Base-by-base conservation (phyloP, 2,329 filamentous ascomycete genomes). In the Phyllosticta citribraziliensis region DNA sequence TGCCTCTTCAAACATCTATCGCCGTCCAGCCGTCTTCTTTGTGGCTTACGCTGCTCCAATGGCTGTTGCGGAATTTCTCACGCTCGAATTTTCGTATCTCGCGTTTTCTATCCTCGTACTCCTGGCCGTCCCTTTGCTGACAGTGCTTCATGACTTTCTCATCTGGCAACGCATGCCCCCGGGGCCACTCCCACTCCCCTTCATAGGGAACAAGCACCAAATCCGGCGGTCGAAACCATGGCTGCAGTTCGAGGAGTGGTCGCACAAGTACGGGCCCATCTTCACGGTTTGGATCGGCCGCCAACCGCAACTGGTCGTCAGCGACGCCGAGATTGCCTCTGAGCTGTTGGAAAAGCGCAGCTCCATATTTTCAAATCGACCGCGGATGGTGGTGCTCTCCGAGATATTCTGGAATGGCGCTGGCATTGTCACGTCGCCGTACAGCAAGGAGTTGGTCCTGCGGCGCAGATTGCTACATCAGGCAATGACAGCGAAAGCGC, bases 231-330 rank as follows among this genome's bases (percentile, higher is more conserved):
- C 69, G n/a, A 66, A 68, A 53, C 70, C 70, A 51, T 73, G 71
- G 71, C 65, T 71, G 55, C 68, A 72, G 57, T 72, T 79, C 67
- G 68, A 78, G 63, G 66, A 74, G 60, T 79, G 76, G 77, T 74
- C 75, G 10, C 70, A 73, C 54, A 66, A 52, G 24, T 79, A 80
- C 63, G 78, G 78, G 0, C 75, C 76, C 3, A 78, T 79, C 56
- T 79, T 76, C 66, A 79, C 78, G 2, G 72, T 79, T 63, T 79
- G 77, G 77, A 75, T 79, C 25, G 77, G 77, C 0, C 70, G 76
- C n/a, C 73, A 70, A 11, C 76, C 77, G 2, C 78, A 76, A 0
- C 63, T 80, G 5, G 69, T 80, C 57, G 70, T 79, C 56, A 78
- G 73, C 0, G 77, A 79, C 63, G 76, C 76, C 0, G 65, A 72